Base-by-base conservation (phyloP, 768 basidiomycete species). In the Mrakia blollopis region DNA sequence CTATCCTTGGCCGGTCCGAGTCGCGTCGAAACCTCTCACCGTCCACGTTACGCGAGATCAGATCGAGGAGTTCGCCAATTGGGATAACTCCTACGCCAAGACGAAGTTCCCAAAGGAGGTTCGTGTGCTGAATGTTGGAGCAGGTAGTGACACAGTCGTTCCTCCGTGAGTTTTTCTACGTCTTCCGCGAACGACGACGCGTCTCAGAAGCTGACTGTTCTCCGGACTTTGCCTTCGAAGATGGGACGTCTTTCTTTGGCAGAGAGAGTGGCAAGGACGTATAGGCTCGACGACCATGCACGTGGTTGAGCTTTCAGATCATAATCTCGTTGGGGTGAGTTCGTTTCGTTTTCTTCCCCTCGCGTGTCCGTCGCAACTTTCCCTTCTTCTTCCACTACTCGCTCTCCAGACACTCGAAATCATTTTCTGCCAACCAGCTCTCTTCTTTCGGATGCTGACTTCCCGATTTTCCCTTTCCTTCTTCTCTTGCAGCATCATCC, bases 101-200 rank as follows among this genome's bases (percentile, higher is more conserved):
- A 87, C 87, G 69, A 81, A 85, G 7, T 93, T 93, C 80, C 92
- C 92, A 32, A 79, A 83, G 21, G 78, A 83, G 2, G 86, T 86
- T 11, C 87, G 92, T 82, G 91, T 91, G n/a, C 84, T 94, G 63
- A 91, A 89, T 3, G 81, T 92, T 67, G 92, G 93, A 76, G 92
- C 92, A n/a, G 83, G 92, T 60, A 84, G 84, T 41, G 92, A 94
- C 79, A 81, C 84, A 60, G 87, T 86, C 32, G 91, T 93, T 0
- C 89, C 91, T 67, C 39, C 60, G 71, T 72, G 54, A 72, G 71
- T 47, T n/a, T 30, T 7, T 41, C 47, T 69, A 3, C 44, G 18
- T 21, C 87, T 89, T 90, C 92, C 82, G 81, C 90, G 86, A 16
- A 18, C 37, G 44, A 41, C 32, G 18, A 52, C 39, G 28, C 68